phyloP scores from a whole-genome alignment of 208 protist genomes.

The Vickermania spadyakhi region DNA sequence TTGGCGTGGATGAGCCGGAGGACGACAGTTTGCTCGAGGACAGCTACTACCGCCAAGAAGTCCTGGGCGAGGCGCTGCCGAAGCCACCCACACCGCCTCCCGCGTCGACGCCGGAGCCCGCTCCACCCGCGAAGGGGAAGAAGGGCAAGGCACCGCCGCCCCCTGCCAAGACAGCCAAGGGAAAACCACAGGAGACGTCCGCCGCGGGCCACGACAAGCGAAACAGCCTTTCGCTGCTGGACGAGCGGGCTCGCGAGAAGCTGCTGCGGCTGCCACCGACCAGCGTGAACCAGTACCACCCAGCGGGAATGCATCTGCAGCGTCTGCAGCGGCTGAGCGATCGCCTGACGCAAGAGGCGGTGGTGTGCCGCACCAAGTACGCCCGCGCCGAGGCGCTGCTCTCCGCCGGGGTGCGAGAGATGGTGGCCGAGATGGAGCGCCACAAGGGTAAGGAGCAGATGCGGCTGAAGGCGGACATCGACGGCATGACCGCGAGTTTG shows the following conservation, averaged over 20 bases:
- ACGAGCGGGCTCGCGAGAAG: not conserved
- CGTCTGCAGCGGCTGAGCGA: slow-evolving; percentile 12
- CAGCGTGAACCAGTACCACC: slow-evolving; percentile 7
- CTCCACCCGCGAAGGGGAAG: not conserved
- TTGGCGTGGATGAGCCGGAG: slow-evolving; percentile 1
- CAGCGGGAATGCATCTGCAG: slow-evolving; percentile 8
- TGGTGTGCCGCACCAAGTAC: slow-evolving; percentile 11
- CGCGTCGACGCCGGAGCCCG: not conserved
- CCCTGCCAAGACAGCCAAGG: not conserved
- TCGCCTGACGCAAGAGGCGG: slow-evolving; percentile 9
- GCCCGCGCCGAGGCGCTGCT: slow-evolving; percentile 15
- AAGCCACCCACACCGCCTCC: not conserved
- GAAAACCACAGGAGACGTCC: not conserved
- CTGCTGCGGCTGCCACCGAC: not conserved
- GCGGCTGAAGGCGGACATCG: slow-evolving; percentile 38
- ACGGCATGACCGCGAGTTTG: slow-evolving; percentile 26
- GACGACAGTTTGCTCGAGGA: not conserved
- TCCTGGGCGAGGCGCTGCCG: not conserved
- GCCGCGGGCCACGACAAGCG: not conserved
- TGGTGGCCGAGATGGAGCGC: slow-evolving; percentile 28
- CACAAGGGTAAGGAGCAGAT: slow-evolving; percentile 50
- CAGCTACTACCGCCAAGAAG: not conserved
- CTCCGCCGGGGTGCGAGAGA: slow-evolving; percentile 13
- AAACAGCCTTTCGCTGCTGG: not conserved
- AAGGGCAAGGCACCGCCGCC: not conserved